Evolutionary conservation across 371 early-diverging fungal genomes (phyloP).

Genomic region (Apophysomyces variabilis): DNA sequence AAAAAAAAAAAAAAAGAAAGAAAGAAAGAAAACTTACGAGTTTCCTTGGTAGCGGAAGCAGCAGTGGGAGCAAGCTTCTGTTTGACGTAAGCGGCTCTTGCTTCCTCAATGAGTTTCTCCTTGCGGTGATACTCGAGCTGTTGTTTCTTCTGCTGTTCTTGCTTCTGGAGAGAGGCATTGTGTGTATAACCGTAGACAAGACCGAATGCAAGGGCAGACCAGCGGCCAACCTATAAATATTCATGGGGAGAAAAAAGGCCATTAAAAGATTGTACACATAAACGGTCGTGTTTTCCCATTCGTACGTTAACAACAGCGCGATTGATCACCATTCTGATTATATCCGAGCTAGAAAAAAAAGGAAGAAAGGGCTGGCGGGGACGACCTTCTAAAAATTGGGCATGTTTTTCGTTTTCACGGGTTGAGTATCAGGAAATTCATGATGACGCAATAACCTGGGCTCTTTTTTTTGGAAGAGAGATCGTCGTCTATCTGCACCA

Average conservation of each 20-base stretch:
- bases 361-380: slow-evolving; percentile 13
- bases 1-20: no score
- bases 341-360: slow-evolving; percentile 2
- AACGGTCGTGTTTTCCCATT: not conserved
- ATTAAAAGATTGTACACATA: not conserved
- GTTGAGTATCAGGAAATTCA: no score
- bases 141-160: slow-evolving; percentile 61
- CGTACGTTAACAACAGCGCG: slow-evolving; percentile 50
- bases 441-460: no score
- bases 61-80: slow-evolving; percentile 41
- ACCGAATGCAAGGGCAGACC: slow-evolving; percentile 75
- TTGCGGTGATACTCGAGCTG: slow-evolving; percentile 68
- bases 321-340: slow-evolving; percentile 37
- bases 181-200: slow-evolving; percentile 76
- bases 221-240: slow-evolving; percentile 70
- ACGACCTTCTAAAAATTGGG: slow-evolving; percentile 7
- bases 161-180: slow-evolving; percentile 65
- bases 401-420: no score
- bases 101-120: slow-evolving; percentile 73
- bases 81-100: slow-evolving; percentile 71
- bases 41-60: slow-evolving; percentile 19
- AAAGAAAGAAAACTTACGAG: slow-evolving; percentile 18
- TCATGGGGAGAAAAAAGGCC: not conserved
- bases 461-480: no score
- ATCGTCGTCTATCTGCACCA: no score